Base-by-base conservation (phyloP, 225 moss, liverwort and hornwort genomes). In the Physcomitrium patens region DNA sequence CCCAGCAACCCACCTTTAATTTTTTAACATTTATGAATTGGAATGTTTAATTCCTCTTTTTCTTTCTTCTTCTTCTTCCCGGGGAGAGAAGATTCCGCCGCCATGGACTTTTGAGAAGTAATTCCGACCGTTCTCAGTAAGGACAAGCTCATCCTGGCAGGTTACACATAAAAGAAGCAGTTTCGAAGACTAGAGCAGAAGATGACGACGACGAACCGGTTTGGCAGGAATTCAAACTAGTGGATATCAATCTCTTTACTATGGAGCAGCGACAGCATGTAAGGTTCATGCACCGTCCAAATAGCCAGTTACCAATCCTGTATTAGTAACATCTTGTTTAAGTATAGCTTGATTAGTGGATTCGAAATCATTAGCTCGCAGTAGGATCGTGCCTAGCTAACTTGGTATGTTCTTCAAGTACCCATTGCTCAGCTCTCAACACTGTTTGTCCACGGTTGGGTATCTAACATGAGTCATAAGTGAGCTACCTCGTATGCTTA, bases 231-330 rank as follows among this genome's bases (percentile, higher is more conserved):
- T 90, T 91, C 76, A 92, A 91, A 79, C 75, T 94, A 69, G 83
- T 83, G 49, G 92, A 94, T 69, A 94, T 79, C 59, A 97, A 86
- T 82, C 79, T 92, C 22, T 90, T 84, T 65, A 91, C 90, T 43
- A 82, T 93, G 73, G 90, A 91, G 69, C 87, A 80, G 77, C 84
- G 90, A 76, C 96, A 94, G 85, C 94, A 94, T 94, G 93, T 93
- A 57, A 70, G 77, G 7, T 54, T 44, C 71, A n/a, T 42, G 31
- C 70, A 72, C 57, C 56, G 19, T 43, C 26, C 20, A 3, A 47
- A 1, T 46, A 44, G 12, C 26, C 31, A 37, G 3, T 68, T 7
- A 18, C 42, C 7, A 37, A 13, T 63, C 10, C 41, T 68, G 76
- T 47, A 37, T 67, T 20, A 27, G 27, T 67, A 13, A 16, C 31